Evolutionary conservation across 768 basidiomycete species (phyloP).

Genomic region (Boletus insuetus): DNA sequence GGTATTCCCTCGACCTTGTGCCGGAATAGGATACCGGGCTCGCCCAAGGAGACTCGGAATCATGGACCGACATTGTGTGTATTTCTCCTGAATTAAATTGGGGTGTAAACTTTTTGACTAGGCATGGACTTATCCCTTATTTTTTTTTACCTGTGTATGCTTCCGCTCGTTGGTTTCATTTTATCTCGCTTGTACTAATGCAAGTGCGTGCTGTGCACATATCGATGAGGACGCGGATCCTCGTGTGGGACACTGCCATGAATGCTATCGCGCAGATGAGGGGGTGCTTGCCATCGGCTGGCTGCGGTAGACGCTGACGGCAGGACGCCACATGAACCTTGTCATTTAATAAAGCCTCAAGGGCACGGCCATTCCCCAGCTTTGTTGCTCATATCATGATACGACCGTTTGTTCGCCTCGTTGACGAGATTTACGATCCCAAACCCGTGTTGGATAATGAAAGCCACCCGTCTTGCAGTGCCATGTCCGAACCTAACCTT

Average conservation of each 20-base stretch:
- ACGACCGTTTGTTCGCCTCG: not conserved
- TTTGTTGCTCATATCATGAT: slow-evolving; percentile 9
- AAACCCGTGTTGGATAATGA: slow-evolving; percentile 14
- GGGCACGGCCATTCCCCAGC: slow-evolving; percentile 11
- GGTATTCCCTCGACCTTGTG: not conserved
- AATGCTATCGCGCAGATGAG: not conserved
- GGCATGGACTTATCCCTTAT: slow-evolving; percentile 10
- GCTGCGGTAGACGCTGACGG: slow-evolving; percentile 20
- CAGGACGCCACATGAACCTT: slow-evolving; percentile 29
- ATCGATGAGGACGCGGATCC: slow-evolving; percentile 13
- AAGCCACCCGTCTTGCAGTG: slow-evolving; percentile 11
- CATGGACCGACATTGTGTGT: slow-evolving; percentile 17
- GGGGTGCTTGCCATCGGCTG: too few relatives aligned
- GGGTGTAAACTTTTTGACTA: slow-evolving; percentile 22
- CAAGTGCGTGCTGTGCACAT: slow-evolving; percentile 10
- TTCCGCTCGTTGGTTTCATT: slow-evolving; percentile 5
- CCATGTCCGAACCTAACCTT: slow-evolving; percentile 26
- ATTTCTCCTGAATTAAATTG: slow-evolving; percentile 12
- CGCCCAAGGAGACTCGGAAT: not conserved
- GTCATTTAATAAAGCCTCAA: slow-evolving; percentile 19
- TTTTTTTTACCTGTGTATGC: not conserved
- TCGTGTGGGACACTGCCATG: slow-evolving; percentile 13
- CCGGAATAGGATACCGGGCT: not conserved
- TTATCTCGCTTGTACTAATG: slow-evolving; percentile 11
- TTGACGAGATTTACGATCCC: not conserved